These are phyloP conservation scores for Fraxinus anomala DNA, from an alignment of 257 asterid genomes.

Conservation along the genomic window DNA sequence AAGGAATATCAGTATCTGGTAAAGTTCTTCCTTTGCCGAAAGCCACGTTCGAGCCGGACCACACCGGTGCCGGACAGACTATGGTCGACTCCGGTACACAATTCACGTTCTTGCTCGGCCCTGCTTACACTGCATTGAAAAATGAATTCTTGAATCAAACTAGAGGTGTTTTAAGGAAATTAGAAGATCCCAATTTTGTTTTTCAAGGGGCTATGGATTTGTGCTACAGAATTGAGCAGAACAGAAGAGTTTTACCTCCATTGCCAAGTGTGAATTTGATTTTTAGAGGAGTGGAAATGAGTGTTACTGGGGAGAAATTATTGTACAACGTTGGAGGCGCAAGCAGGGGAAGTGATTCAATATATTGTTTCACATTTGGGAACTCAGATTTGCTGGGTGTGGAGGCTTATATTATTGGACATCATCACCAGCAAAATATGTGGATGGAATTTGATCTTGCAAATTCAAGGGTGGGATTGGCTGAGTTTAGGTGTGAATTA, in stretches of 20 bases:
- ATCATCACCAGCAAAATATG: constrained; percentile 74
- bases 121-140: constrained; percentile 56
- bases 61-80: constrained; percentile 91
- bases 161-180: constrained; percentile 36
- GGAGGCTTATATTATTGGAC: constrained; percentile 77
- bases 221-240: constrained; percentile 55
- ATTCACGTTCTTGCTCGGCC: constrained; percentile 63
- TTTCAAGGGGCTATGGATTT: constrained; percentile 83
- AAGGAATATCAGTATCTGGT: constrained; percentile 58
- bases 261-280: constrained; percentile 64
- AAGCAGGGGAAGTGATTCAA: constrained; percentile 49
- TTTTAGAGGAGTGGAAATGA: constrained; percentile 78
- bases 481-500: constrained; percentile 65
- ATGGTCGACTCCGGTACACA: constrained; percentile 94
- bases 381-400: constrained; percentile 77
- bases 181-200: constrained; percentile 58
- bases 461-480: constrained; percentile 65
- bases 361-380: constrained; percentile 72
- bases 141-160: constrained; percentile 63
- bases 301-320: constrained; percentile 63
- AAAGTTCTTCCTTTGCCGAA: constrained; percentile 51
- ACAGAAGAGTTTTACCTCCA: constrained; percentile 33
- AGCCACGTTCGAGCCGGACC: constrained; percentile 58
- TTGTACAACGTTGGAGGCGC: constrained; percentile 59
- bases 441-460: constrained; percentile 83